Percentiles rank a stretch among this genome's conserved stretches.
These are phyloP conservation scores for Candida glucosophila DNA, from an alignment of 1,139 yeast genomes.

Conservation along the genomic window DNA sequence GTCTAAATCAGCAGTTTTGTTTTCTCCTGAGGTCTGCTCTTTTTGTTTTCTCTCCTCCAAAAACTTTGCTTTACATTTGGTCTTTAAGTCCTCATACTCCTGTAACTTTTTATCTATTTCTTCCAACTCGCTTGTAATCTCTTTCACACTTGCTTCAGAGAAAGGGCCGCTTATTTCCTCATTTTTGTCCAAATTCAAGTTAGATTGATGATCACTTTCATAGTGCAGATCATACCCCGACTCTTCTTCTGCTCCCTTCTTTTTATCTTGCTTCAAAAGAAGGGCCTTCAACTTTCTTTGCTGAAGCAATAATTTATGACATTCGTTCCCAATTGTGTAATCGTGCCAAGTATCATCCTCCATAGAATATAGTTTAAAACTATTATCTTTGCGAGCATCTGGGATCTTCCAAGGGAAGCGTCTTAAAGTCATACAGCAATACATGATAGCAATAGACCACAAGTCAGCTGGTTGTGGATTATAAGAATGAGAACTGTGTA, in stretches of 20 bases:
- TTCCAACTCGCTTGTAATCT: constrained; percentile 23
- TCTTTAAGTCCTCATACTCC: constrained; percentile 28
- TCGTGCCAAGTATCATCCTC: constrained; percentile 45
- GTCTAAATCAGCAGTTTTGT: constrained; percentile 7
- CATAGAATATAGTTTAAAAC: constrained; percentile 59
- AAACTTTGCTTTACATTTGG: constrained; percentile 26
- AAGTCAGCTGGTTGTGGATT: constrained; percentile 92
- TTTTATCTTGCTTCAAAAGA: constrained; percentile 36
- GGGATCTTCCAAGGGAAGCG: constrained; percentile 98
- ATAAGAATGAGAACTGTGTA: constrained; percentile 57
- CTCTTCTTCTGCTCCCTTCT: too few relatives aligned
- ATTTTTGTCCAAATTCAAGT: constrained; percentile 1
- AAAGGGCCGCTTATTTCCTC: constrained; percentile 18
- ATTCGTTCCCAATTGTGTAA: constrained; percentile 42
- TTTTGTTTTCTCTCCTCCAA: constrained; percentile 5
- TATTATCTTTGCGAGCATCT: constrained; percentile 67
- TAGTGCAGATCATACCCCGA: not conserved
- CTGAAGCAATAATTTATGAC: constrained; percentile 37
- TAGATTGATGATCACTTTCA: constrained; percentile 2
- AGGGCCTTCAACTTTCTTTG: constrained; percentile 38
- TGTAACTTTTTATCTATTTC: constrained; percentile 32
- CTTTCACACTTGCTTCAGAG: constrained; percentile 25
- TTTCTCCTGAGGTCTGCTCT: constrained; percentile 2
- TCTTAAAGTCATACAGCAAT: constrained; percentile 89
- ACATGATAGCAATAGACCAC: constrained; percentile 91